Percentiles rank a stretch among this genome's conserved stretches.
Conservation (phyloP, 768 basidiomycete species). For the Terana coerulea region DNA sequence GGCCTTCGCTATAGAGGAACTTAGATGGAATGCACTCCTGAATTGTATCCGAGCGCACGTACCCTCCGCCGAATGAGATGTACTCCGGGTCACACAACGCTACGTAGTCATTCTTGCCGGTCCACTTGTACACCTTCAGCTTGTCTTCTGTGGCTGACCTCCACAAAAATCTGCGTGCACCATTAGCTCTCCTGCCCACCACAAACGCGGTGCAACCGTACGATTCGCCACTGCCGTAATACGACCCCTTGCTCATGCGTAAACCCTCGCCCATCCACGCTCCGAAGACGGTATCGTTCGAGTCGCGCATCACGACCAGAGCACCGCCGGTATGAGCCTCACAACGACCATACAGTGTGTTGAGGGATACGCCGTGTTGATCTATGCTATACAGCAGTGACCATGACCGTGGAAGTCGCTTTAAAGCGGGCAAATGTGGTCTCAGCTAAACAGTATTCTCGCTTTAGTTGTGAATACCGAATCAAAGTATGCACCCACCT, state of each 20-base stretch:
- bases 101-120: constrained; percentile 88
- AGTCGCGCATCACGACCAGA: constrained; percentile 65
- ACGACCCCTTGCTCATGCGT: constrained; percentile 53
- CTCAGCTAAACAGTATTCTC: constrained; percentile 55
- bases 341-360: constrained; percentile 76
- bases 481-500: constrained; percentile 40
- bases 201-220: constrained; percentile 23
- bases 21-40: constrained; percentile 2
- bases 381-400: constrained; percentile 85
- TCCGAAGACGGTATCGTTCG: constrained; percentile 67
- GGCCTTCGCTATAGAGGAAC: constrained; percentile 57
- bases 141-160: constrained; percentile 40
- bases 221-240: constrained; percentile 92
- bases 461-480: not conserved
- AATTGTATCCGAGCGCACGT: constrained; percentile 29
- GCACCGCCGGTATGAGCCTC: constrained; percentile 43
- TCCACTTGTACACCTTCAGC: constrained; percentile 73
- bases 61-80: constrained; percentile 94
- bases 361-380: constrained; percentile 90
- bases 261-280: constrained; percentile 80
- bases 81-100: constrained; percentile 77
- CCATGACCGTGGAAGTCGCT: constrained; percentile 70
- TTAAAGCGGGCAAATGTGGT: constrained; percentile 65
- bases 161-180: constrained; percentile 67
- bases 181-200: not conserved